phyloP scores from a whole-genome alignment of 2,329 filamentous ascomycete species.

The Beauveria australis region DNA sequence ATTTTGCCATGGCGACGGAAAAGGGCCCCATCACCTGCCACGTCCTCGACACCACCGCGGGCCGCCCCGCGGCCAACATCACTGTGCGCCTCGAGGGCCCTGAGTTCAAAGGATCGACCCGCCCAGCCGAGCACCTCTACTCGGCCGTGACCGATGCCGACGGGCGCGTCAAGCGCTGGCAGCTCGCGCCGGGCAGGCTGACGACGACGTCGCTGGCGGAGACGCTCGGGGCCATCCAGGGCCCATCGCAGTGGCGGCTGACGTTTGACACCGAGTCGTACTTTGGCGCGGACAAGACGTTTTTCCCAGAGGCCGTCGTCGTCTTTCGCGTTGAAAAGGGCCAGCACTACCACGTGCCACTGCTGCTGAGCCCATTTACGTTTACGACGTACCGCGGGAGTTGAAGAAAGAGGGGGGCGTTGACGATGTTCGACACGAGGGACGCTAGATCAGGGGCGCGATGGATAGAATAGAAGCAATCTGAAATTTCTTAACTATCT shows the following conservation, averaged over 20 bases:
- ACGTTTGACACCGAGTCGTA: slow-evolving; percentile 66
- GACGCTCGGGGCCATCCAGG: slow-evolving; percentile 37
- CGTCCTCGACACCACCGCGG: slow-evolving; percentile 73
- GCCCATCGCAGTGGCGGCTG: slow-evolving; percentile 55
- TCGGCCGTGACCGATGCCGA: slow-evolving; percentile 57
- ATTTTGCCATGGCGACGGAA: slow-evolving; percentile 3
- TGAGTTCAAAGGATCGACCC: slow-evolving; percentile 16
- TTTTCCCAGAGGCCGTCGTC: slow-evolving; percentile 53
- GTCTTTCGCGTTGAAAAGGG: slow-evolving; percentile 44
- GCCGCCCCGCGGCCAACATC: slow-evolving; percentile 59
- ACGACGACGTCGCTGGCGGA: slow-evolving; percentile 40
- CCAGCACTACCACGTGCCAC: slow-evolving; percentile 72
- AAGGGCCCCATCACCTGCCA: slow-evolving; percentile 76
- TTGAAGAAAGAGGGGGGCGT: slow-evolving; percentile 27
- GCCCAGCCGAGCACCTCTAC: neutral
- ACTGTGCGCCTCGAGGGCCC: slow-evolving; percentile 55
- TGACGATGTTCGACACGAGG: neutral
- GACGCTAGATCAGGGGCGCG: too few relatives aligned
- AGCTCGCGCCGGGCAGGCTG: slow-evolving; percentile 34
- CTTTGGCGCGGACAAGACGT: slow-evolving; percentile 55
- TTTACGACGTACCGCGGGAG: slow-evolving; percentile 78
- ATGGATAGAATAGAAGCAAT: neutral
- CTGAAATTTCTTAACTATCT: neutral
- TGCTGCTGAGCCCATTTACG: slow-evolving; percentile 69
- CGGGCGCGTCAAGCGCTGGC: slow-evolving; percentile 65